Evolutionary conservation across 306 rosid genomes (phyloP).

Genomic region (Alnus rubra): DNA sequence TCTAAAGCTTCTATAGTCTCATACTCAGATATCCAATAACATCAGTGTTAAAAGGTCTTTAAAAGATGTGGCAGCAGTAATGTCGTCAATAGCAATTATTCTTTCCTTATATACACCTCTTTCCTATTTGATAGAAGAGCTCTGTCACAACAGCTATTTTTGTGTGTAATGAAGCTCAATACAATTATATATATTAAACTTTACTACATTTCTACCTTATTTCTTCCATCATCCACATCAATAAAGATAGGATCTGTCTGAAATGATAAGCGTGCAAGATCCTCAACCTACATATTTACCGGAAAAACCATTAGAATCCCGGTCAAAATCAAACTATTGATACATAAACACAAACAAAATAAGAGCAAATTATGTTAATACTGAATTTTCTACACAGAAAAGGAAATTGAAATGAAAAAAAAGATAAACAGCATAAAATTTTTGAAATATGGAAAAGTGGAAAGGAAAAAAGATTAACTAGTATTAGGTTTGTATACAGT

Average conservation of each 20-base stretch:
- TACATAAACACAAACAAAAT: conserved; percentile 28
- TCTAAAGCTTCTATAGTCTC: not conserved
- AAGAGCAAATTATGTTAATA: not conserved
- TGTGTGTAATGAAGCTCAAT: not conserved
- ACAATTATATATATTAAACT: not conserved
- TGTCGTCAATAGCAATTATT: not conserved
- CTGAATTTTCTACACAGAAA: not conserved
- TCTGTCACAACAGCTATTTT: not conserved
- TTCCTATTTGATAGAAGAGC: not conserved
- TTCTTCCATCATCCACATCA: conserved; percentile 85
- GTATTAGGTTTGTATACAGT: not conserved
- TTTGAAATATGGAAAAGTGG: not conserved
- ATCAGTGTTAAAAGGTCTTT: not conserved
- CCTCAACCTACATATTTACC: conserved; percentile 65
- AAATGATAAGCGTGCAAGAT: conserved; percentile 85
- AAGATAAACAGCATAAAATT: not conserved
- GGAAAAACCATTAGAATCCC: not conserved
- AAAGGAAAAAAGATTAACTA: not conserved
- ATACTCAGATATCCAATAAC: conserved; percentile 1
- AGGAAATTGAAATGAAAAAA: not conserved
- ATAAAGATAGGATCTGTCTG: conserved; percentile 67
- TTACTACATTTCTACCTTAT: conserved; percentile 48
- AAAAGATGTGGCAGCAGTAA: not conserved
- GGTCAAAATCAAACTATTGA: not conserved
- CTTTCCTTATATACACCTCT: not conserved